A percentile compares a stretch with the other conserved stretches of the same genome.
phyloP scores from a whole-genome alignment of 2,329 filamentous ascomycete genomes.

The Fusarium miscanthi region DNA sequence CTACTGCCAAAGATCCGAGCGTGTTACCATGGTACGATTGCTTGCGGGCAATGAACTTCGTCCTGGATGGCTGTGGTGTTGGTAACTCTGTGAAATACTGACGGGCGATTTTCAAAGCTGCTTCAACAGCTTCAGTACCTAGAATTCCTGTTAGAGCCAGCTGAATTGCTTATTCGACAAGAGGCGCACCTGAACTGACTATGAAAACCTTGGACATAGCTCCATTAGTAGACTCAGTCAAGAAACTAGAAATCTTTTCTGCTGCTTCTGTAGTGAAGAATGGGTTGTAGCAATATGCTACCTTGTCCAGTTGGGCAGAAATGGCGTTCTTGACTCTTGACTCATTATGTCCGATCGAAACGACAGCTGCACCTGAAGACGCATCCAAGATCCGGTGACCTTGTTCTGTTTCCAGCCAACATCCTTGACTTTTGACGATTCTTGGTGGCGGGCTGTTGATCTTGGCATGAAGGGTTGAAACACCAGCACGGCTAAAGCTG shows the following conservation, averaged over 20 bases:
- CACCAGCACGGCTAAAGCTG: background rate
- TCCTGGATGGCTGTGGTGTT: conserved; percentile 19
- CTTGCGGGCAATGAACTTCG: conserved; percentile 27
- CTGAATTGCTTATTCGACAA: accelerated
- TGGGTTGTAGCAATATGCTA: conserved; percentile 32
- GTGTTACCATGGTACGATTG: conserved; percentile 40
- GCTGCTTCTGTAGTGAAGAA: conserved; percentile 31
- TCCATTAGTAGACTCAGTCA: conserved; percentile 21
- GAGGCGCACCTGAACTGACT: conserved; percentile 17
- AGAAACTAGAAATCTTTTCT: conserved; percentile 16
- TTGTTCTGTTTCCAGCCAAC: conserved; percentile 27
- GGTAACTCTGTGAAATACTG: conserved; percentile 38
- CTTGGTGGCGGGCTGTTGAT: conserved; percentile 29
- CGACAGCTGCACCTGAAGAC: conserved; percentile 34
- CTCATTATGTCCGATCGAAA: conserved; percentile 30
- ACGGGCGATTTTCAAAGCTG: conserved; percentile 35
- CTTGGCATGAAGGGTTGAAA: conserved; percentile 32
- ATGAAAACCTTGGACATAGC: conserved; percentile 31
- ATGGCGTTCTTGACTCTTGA: conserved; percentile 29
- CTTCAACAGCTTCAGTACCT: conserved; percentile 40
- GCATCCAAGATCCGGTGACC: conserved; percentile 23
- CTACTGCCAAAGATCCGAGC: conserved; percentile 11
- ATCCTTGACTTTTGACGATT: conserved; percentile 20
- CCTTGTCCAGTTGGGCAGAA: conserved; percentile 1
- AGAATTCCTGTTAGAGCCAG: background rate